Conservation (phyloP, 2,329 filamentous ascomycete genomes). For the Sporothrix brasiliensis region DNA sequence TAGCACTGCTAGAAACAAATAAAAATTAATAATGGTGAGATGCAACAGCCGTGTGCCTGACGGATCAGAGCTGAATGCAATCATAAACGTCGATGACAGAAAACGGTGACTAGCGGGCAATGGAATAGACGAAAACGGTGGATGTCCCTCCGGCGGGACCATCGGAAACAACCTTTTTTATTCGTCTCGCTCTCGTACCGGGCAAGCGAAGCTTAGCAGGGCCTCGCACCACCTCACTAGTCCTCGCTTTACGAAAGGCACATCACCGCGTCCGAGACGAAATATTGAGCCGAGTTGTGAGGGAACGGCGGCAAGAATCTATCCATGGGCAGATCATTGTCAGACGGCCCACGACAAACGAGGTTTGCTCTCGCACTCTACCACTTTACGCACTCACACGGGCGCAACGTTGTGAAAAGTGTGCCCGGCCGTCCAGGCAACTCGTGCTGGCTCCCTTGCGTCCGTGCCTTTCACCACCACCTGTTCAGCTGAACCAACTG, state of each 20-base stretch:
- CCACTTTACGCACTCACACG: not conserved
- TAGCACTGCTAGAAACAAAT: not conserved
- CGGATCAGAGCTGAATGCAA: not conserved
- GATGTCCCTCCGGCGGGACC: not conserved
- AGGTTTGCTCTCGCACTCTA: not conserved
- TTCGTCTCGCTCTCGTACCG: no score
- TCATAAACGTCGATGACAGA: not conserved
- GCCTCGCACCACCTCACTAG: no score
- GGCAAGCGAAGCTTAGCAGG: no score
- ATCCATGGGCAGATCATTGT: constrained; percentile 16
- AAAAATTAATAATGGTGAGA: not conserved
- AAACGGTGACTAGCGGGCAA: not conserved
- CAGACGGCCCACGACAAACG: not conserved
- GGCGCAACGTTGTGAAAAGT: no score
- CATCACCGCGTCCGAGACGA: no score
- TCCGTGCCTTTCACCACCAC: not conserved
- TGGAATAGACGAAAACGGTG: not conserved
- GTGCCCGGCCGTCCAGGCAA: not conserved
- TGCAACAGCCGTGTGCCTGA: not conserved
- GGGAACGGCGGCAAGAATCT: constrained; percentile 6
- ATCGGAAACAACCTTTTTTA: no score
- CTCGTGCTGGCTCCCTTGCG: constrained; percentile 2
- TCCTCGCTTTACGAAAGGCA: no score
- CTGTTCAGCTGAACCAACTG: constrained; percentile 20
- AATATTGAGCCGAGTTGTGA: not conserved